Percentiles rank a stretch among this genome's conserved stretches.
phyloP scores from a whole-genome alignment of 1,139 yeast genomes.

The Lodderomyces orthopsilosis region DNA sequence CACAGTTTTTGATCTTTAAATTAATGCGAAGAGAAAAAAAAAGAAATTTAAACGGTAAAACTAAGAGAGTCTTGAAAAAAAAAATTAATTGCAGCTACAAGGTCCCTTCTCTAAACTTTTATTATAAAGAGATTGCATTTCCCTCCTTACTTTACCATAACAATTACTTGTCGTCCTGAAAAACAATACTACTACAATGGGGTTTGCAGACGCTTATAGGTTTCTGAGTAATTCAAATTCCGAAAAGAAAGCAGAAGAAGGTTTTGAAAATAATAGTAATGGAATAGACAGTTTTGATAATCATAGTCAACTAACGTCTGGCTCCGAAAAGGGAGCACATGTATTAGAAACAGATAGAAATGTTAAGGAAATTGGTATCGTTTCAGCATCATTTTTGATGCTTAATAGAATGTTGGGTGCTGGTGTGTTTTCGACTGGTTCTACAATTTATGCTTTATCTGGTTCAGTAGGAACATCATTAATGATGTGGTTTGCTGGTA shows the following conservation, averaged over 20 bases:
- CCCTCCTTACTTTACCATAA: background rate
- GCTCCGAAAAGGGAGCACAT: slow-evolving; percentile 25
- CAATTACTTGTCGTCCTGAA: too few species aligned
- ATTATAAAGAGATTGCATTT: background rate
- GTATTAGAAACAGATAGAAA: slow-evolving; percentile 50
- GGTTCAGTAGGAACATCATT: slow-evolving; percentile 78
- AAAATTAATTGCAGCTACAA: background rate
- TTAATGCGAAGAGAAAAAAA: background rate
- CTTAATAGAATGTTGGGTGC: slow-evolving; percentile 85
- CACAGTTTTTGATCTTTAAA: background rate
- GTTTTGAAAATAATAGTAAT: slow-evolving; percentile 3
- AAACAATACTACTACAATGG: background rate
- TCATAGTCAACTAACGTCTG: slow-evolving; percentile 3
- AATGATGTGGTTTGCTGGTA: slow-evolving; percentile 75
- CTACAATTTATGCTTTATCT: slow-evolving; percentile 64
- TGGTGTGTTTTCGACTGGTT: slow-evolving; percentile 82
- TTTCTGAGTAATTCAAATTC: slow-evolving; percentile 4
- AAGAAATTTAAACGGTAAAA: background rate
- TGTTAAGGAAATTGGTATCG: slow-evolving; percentile 56
- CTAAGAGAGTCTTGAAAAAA: background rate
- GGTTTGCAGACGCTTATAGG: slow-evolving; percentile 5
- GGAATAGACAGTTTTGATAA: slow-evolving; percentile 4
- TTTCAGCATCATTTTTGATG: slow-evolving; percentile 69
- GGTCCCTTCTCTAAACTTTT: background rate
- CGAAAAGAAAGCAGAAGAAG: slow-evolving; percentile 4